Percentiles rank a stretch among this genome's conserved stretches.
These are phyloP conservation scores for Aegilops longissima DNA, from an alignment of 176 grass and related monocot genomes.

Conservation along the genomic window DNA sequence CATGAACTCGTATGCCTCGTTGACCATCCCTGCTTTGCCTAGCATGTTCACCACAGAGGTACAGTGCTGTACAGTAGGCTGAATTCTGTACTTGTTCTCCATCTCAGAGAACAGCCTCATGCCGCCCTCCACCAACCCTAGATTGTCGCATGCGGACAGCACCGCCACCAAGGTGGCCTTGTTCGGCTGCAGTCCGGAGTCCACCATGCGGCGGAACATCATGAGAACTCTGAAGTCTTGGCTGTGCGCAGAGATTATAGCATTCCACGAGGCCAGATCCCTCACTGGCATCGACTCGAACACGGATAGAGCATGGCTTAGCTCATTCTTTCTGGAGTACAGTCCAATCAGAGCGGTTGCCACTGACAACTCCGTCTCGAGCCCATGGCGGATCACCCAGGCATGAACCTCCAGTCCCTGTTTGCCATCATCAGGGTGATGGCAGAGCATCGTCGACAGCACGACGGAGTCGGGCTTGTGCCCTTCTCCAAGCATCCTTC, in stretches of 20 bases:
- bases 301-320: constrained; percentile 19
- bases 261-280: constrained; percentile 58
- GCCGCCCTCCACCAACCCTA: constrained; percentile 52
- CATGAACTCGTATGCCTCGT: constrained; percentile 48
- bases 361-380: constrained; percentile 34
- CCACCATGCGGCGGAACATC: constrained; percentile 24
- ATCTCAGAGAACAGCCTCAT: constrained; percentile 51
- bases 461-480: constrained; percentile 20
- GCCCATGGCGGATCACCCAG: constrained; percentile 56
- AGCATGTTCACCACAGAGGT: constrained; percentile 60
- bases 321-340: constrained; percentile 45
- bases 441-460: constrained; percentile 41
- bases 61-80: constrained; percentile 48
- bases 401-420: constrained; percentile 47
- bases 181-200: constrained; percentile 41
- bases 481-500: constrained; percentile 39
- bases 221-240: too few relatives aligned
- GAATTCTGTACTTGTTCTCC: constrained; percentile 44
- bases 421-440: constrained; percentile 14
- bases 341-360: constrained; percentile 51
- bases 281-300: constrained; percentile 48
- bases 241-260: constrained; percentile 1
- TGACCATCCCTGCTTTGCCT: constrained; percentile 36
- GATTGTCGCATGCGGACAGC: constrained; percentile 49
- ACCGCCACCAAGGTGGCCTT: constrained; percentile 35